Base-by-base conservation (phyloP, 2,329 filamentous ascomycete genomes). In the Berkeleyomyces rouxiae region DNA sequence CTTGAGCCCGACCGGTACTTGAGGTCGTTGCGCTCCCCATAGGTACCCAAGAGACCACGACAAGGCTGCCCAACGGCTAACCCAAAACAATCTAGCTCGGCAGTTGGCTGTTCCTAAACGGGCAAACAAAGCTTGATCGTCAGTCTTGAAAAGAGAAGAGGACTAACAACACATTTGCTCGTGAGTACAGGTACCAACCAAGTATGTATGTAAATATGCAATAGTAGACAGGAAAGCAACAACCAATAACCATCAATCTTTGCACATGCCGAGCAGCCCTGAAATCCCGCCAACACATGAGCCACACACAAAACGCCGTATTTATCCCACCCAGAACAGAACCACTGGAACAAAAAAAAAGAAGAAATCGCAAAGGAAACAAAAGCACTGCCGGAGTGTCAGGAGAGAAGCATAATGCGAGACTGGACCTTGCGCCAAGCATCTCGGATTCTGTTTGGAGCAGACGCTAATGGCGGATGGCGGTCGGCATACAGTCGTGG, bases 401-500 rank as follows among this genome's bases (percentile, higher is more conserved):
- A 23, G 36, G n/a, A 13, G 3, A 53, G 13, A 53, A n/a, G 23
- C 31, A 36, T 6, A 36, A 33, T 53, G 49, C 9, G 13, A 53
- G 49, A 53, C 9, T 5, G 9, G 49, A 10, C 49, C 3, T 11
- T 53, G 16, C 11, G 49, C 16, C 49, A 33, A 53, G 33, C 7
- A 9, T 13, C 10, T 33, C 49, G 3, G 11, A 3, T 11, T 53
- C 49, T 5, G n/a, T 31, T 10, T 4, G 23, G 36, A 53, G 23
- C 13, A 53, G 7, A 11, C 49, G 3, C 51, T 60, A 63, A 43
- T 60, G 46, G 23, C 33, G 58, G 42, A 62, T 23, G 7, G 40
- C 53, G 39, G 43, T 57, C 33, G 61, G 53, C 47, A 61, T 16
- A 61, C 37, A 36, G 36, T 37, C 37, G 63, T 84, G 80, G 33